phyloP scores from a whole-genome alignment of 768 basidiomycete species.

The Russula emetica region DNA sequence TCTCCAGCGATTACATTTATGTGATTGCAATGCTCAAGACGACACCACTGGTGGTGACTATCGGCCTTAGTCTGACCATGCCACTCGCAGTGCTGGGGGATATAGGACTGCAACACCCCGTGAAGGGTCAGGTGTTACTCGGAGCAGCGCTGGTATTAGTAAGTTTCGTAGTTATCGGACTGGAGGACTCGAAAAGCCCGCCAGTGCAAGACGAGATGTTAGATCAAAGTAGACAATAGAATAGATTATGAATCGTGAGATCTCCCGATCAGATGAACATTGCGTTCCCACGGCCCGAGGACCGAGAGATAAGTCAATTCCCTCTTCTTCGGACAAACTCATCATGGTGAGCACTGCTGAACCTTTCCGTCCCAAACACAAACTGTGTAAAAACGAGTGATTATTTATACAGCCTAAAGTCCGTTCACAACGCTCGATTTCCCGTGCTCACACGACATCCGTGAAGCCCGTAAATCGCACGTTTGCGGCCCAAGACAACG shows the following conservation, averaged over 20 bases:
- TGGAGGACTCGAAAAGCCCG: conserved; percentile 42
- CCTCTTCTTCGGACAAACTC: conserved; percentile 1
- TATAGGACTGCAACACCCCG: conserved; percentile 54
- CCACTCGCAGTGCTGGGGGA: conserved; percentile 88
- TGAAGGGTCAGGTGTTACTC: conserved; percentile 54
- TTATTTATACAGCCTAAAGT: conserved; percentile 33
- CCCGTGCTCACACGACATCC: conserved; percentile 45
- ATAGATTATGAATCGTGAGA: conserved; percentile 1
- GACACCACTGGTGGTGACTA: conserved; percentile 87
- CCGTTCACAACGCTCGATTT: conserved; percentile 41
- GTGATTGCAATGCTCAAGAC: conserved; percentile 94
- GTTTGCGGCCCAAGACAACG: conserved; percentile 48
- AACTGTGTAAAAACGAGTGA: background rate
- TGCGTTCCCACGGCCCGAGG: background rate
- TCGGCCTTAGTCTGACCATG: conserved; percentile 91
- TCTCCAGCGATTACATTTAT: conserved; percentile 82
- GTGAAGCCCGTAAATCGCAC: conserved; percentile 46
- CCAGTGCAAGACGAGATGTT: conserved; percentile 7
- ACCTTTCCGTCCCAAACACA: background rate
- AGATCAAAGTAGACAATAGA: conserved; percentile 5
- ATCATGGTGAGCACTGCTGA: conserved; percentile 16
- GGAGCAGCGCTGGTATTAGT: conserved; percentile 75
- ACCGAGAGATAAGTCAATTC: background rate
- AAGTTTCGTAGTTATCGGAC: conserved; percentile 72
- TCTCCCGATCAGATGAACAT: background rate